A percentile compares a stretch with the other conserved stretches of the same genome.
These are phyloP conservation scores for Pleurotus eryngii DNA, from an alignment of 768 basidiomycete species.

Conservation along the genomic window DNA sequence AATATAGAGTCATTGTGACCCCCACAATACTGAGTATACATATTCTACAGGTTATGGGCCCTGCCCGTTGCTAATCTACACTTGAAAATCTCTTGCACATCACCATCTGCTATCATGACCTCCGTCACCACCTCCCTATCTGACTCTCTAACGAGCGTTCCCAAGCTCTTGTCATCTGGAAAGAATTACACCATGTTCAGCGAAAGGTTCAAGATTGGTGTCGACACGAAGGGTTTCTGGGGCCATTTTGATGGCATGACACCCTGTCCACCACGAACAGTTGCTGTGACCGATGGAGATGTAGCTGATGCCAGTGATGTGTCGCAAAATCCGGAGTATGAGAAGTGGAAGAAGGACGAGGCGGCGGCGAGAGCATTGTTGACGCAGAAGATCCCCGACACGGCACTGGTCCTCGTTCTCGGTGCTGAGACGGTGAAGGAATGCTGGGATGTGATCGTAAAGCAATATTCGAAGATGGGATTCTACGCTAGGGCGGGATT, in stretches of 20 bases:
- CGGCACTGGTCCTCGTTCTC: constrained; percentile 21
- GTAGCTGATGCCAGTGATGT: background rate
- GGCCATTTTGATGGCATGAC: constrained; percentile 24
- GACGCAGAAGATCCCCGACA: constrained; percentile 29
- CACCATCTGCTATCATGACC: background rate
- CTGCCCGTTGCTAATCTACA: background rate
- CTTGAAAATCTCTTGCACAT: background rate
- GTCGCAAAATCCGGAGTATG: background rate
- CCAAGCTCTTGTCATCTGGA: constrained; percentile 27
- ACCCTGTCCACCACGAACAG: constrained; percentile 7
- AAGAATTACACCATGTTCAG: constrained; percentile 29
- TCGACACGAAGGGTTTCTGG: constrained; percentile 26
- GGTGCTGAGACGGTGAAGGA: constrained; percentile 20
- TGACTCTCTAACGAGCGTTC: constrained; percentile 22
- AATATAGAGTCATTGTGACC: no score
- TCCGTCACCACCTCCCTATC: constrained; percentile 16
- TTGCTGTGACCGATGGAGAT: background rate
- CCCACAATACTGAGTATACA: no score
- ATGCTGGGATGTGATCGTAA: constrained; percentile 27
- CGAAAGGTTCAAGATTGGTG: constrained; percentile 21
- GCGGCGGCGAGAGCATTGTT: constrained; percentile 25
- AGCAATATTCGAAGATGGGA: constrained; percentile 30
- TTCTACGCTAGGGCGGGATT: constrained; percentile 26
- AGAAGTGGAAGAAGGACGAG: constrained; percentile 33
- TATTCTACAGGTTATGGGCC: constrained; percentile 14